phyloP scores from a whole-genome alignment of 2,329 filamentous ascomycete species.

The Cladosporium sp. region DNA sequence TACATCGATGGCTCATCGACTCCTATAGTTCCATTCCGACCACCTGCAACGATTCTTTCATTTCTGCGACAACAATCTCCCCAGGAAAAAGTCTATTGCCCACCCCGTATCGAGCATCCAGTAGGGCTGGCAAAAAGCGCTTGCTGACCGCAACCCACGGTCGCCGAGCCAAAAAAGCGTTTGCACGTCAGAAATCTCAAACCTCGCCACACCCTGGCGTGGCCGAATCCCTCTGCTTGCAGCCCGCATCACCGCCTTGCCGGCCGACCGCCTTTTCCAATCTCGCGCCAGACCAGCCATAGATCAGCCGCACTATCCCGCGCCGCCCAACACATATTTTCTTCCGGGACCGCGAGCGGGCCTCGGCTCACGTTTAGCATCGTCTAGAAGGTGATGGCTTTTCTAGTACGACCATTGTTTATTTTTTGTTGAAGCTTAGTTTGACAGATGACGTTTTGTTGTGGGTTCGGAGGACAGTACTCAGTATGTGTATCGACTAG shows the following conservation, averaged over 20 bases:
- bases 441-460: not conserved
- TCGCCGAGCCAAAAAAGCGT: not conserved
- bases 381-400: not conserved
- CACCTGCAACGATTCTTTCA: not conserved
- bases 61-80: not conserved
- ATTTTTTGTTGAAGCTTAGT: not conserved
- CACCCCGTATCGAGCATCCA: not conserved
- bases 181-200: slow-evolving; percentile 10
- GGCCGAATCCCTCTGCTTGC: not conserved
- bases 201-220: slow-evolving; percentile 9
- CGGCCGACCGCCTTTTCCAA: slow-evolving; percentile 17
- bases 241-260: slow-evolving; percentile 12
- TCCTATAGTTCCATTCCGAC: not conserved
- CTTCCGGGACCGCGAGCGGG: slow-evolving; percentile 2
- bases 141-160: slow-evolving; percentile 8
- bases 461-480: not conserved
- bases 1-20: not conserved
- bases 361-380: slow-evolving; percentile 1
- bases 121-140: slow-evolving; percentile 1
- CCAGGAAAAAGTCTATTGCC: not conserved
- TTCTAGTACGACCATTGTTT: not conserved
- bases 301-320: slow-evolving; percentile 14
- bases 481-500: not conserved
- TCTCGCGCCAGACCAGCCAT: not conserved
- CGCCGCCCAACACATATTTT: slow-evolving; percentile 16